Conservation (phyloP, 1,139 yeast species). For the Schwanniomyces etchellsii region DNA sequence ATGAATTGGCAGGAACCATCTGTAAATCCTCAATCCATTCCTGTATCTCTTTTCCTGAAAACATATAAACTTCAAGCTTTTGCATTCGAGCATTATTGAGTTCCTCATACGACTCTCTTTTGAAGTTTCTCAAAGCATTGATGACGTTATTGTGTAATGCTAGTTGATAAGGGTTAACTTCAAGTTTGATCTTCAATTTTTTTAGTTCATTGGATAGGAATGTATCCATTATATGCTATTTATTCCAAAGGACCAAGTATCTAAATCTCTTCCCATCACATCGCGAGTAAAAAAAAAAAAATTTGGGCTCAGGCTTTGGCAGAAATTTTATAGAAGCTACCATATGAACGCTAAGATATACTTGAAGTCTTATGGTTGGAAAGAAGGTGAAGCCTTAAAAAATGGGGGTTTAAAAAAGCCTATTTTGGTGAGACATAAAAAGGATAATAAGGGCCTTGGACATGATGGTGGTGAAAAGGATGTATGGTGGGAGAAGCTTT, state of each 20-base stretch:
- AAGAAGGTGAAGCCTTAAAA: slow-evolving; percentile 78
- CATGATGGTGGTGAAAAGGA: slow-evolving; percentile 66
- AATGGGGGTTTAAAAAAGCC: slow-evolving; percentile 83
- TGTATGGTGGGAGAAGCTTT: slow-evolving; percentile 95
- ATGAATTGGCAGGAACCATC: slow-evolving; percentile 9
- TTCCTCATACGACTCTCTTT: slow-evolving; percentile 4
- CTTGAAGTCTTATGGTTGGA: slow-evolving; percentile 81
- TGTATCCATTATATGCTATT: background rate
- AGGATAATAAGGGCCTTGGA: slow-evolving; percentile 86
- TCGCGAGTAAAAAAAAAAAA: too few relatives aligned
- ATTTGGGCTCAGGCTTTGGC: too few relatives aligned
- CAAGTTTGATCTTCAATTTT: slow-evolving; percentile 1
- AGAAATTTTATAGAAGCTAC: too few relatives aligned
- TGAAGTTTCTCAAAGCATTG: slow-evolving; percentile 8
- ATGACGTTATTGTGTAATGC: slow-evolving; percentile 17
- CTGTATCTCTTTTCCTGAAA: slow-evolving; percentile 17
- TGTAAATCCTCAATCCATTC: slow-evolving; percentile 22
- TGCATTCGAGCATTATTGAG: slow-evolving; percentile 13
- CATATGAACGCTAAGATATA: slow-evolving; percentile 73
- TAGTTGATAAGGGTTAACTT: slow-evolving; percentile 10
- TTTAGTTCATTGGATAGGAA: background rate
- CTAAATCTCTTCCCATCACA: too few relatives aligned
- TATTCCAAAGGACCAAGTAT: too few relatives aligned
- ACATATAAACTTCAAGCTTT: slow-evolving; percentile 17
- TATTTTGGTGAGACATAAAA: slow-evolving; percentile 81